Evolutionary conservation across 2,329 filamentous ascomycete species (phyloP), one percentile per base, ranked within the genome.

Genomic region (Fusarium torulosum): DNA sequence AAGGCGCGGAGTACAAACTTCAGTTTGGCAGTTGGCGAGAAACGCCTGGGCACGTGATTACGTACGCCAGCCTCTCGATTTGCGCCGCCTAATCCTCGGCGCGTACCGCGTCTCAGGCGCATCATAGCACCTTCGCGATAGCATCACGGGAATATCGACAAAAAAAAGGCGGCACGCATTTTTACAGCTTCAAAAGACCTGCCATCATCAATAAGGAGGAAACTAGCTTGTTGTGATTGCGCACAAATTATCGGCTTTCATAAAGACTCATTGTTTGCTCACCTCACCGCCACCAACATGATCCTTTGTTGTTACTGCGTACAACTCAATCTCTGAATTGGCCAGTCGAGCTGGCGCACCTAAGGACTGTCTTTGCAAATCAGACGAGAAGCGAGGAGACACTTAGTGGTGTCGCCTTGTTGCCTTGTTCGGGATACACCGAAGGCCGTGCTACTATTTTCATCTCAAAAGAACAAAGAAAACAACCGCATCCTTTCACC

Each of bases 31-130:
- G 19, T 46, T 43, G 46, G 19, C 33, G 29, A 27, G 7, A 17
- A 17, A 54, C 66, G 59, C 58, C 59, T 29, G 51, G 31, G 49
- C 74, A 75, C 74, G 74, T 75, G 74, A 75, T 63, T 60, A 62
- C 69, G 62, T 43, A 43, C 29, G 7, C 67, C 68, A 73, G 43
- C 69, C 69, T 72, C 66, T 62, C 47, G 50, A 63, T 74, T 65
- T 72, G 75, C 73, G 75, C 74, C 76, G 76, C 74, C 70, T 78
- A 78, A 78, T 75, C 75, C 50, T 77, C 76, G 76, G 76, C 71
- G 75, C 74, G 69, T 69, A 69, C 68, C 74, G 74, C 76, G 74
- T 70, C 66, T 37, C 35, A 33, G 44, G 62, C 59, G 55, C 63
- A 70, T 72, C 72, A 68, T 70, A 72, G 68, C 71, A 74, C 59